Base-by-base conservation (phyloP, 2,329 filamentous ascomycete species). In the Clathrospora elynae region DNA sequence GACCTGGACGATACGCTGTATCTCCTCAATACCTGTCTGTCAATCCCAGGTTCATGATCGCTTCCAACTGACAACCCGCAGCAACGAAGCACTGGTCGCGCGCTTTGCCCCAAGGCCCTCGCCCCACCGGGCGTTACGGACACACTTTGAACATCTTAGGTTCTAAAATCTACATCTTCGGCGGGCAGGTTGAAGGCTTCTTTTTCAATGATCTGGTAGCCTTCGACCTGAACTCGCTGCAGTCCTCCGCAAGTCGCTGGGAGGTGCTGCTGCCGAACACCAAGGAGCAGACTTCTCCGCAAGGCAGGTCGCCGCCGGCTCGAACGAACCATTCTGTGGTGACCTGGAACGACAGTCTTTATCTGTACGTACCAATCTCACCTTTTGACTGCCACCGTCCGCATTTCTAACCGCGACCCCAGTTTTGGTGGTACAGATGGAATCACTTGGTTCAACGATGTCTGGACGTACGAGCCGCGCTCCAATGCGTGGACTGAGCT, bases 401-500 rank as follows among this genome's bases (percentile, higher is more conserved):
- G 23, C 19, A 37, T 14, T 46, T 46, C 56, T 45, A 56, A 54
- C 14, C 31, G 45, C 33, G 42, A 33, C 38, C 12, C 8, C 56
- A 93, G 88, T n/a, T 99, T 99, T 67, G 93, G 93, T 58, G 93
- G 93, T 51, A 99, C 93, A 2, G 96, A 99, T 66, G 93, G 93
- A 26, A 83, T 91, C 42, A 85, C 88, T 62, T 99, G 93, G 95
- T 99, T 97, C 75, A 99, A 97, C 69, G 93, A 99, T 67, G 93
- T 99, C 33, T 99, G 93, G 93, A 89, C 86, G 37, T 99, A 93
- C 68, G 92, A 96, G 61, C 88, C 91, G 6, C 79, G 84, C 41
- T 75, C 81, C 31, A 96, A 96, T 69, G 75, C 80, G 42, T 99
- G 93, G 93, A 75, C 83, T 7, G 87, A 95, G 66, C 79, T 96